phyloP scores from a whole-genome alignment of 805 yeast species.

The Schwanniomyces occidentalis region DNA sequence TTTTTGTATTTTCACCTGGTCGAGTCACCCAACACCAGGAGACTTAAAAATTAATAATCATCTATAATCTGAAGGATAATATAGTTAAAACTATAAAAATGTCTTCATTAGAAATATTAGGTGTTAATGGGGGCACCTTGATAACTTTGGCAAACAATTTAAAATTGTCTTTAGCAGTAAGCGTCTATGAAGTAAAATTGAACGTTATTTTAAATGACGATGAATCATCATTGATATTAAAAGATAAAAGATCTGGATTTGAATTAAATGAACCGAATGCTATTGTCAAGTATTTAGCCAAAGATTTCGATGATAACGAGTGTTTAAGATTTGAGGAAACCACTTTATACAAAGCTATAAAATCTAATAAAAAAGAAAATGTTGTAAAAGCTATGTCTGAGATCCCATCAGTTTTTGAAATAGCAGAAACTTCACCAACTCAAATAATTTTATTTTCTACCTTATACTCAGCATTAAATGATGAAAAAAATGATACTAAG shows the following conservation, averaged over 20 bases:
- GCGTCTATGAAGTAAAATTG: slow-evolving; percentile 26
- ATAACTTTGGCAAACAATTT: slow-evolving; percentile 39
- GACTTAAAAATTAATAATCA: background rate
- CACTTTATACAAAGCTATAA: slow-evolving; percentile 40
- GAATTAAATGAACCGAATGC: slow-evolving; percentile 67
- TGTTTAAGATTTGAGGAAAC: slow-evolving; percentile 47
- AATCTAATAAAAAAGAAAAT: slow-evolving; percentile 29
- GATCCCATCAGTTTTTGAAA: slow-evolving; percentile 4
- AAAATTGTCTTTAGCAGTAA: slow-evolving; percentile 45
- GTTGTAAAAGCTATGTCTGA: slow-evolving; percentile 13
- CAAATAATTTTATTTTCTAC: slow-evolving; percentile 63
- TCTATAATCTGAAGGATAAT: background rate
- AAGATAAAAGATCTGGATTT: slow-evolving; percentile 38
- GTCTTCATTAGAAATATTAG: slow-evolving; percentile 24
- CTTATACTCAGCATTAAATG: slow-evolving; percentile 45
- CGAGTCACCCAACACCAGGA: background rate
- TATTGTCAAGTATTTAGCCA: slow-evolving; percentile 61
- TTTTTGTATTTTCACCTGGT: slow-evolving; percentile 1
- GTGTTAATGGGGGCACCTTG: slow-evolving; percentile 24
- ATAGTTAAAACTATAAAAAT: background rate
- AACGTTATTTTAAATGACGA: slow-evolving; percentile 24
- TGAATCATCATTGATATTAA: slow-evolving; percentile 26
- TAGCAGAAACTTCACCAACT: slow-evolving; percentile 42
- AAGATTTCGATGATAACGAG: slow-evolving; percentile 42
- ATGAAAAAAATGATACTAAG: slow-evolving; percentile 15